A percentile compares a stretch with the other conserved stretches of the same genome.
Conservation (phyloP, 2,329 filamentous ascomycete genomes). For the Ramichloridium luteum region DNA sequence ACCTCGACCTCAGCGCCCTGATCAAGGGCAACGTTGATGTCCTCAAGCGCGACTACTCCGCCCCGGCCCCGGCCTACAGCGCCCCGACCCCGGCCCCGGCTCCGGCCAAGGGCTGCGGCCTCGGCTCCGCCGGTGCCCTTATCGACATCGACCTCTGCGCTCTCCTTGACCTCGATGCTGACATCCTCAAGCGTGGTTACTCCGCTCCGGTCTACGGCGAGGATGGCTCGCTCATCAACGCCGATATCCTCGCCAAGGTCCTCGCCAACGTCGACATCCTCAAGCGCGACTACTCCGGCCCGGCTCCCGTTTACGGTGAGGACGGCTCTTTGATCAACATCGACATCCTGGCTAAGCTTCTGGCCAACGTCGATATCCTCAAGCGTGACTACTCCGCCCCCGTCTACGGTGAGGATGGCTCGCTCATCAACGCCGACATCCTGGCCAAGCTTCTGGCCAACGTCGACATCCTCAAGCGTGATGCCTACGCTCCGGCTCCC, state of each 20-base stretch:
- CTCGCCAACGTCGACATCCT: conserved; percentile 1
- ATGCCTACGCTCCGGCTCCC: neutral
- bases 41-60: neutral
- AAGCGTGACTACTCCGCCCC: neutral
- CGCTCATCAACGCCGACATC: neutral
- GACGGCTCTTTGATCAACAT: neutral
- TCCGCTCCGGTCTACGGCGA: neutral
- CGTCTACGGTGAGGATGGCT: neutral
- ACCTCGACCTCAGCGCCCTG: neutral
- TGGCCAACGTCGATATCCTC: neutral
- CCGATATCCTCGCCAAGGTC: neutral
- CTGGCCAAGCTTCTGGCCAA: neutral
- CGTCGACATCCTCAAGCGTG: neutral
- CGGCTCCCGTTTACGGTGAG: neutral
- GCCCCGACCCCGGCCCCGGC: neutral
- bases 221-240: neutral
- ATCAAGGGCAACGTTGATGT: neutral
- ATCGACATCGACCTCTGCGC: neutral
- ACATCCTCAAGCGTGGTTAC: neutral
- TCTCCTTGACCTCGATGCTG: neutral
- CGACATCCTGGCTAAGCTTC: neutral
- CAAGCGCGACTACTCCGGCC: neutral
- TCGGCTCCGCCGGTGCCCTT: neutral
- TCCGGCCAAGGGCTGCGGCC: neutral
- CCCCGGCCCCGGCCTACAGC: neutral